These are phyloP conservation scores for Juncus inflexus DNA, from an alignment of 176 grass and related monocot species.

Conservation along the genomic window DNA sequence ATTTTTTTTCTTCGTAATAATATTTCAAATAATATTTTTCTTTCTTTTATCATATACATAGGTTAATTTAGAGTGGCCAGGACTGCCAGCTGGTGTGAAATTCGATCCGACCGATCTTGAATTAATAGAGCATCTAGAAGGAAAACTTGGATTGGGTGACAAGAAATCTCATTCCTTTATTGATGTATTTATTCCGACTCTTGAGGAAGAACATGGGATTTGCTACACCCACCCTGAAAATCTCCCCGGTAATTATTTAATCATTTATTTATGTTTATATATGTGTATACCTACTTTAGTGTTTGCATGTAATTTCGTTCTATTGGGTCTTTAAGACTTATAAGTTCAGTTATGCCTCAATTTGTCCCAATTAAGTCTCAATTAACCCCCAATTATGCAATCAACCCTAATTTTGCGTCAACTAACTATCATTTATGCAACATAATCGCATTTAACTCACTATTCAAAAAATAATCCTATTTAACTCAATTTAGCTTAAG, in stretches of 20 bases:
- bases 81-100: constrained; percentile 75
- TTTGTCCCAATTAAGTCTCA: background rate
- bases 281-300: too few species aligned
- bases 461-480: too few species aligned
- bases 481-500: too few species aligned
- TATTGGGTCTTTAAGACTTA: too few species aligned
- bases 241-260: constrained; percentile 53
- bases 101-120: constrained; percentile 83
- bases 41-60: constrained; percentile 30
- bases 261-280: too few species aligned
- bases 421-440: background rate
- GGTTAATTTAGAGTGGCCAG: constrained; percentile 71
- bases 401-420: too few species aligned
- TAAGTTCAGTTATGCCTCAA: background rate
- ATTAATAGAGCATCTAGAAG: constrained; percentile 71
- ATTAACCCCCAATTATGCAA: background rate
- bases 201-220: constrained; percentile 61
- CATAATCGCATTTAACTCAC: background rate
- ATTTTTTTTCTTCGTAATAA: background rate
- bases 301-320: too few species aligned
- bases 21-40: background rate
- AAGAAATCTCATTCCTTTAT: constrained; percentile 57
- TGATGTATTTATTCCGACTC: constrained; percentile 81
- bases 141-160: constrained; percentile 48
- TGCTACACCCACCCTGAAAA: constrained; percentile 85